Evolutionary conservation across 129 eudicot genomes (phyloP).

Genomic region (Flaveria robusta): DNA sequence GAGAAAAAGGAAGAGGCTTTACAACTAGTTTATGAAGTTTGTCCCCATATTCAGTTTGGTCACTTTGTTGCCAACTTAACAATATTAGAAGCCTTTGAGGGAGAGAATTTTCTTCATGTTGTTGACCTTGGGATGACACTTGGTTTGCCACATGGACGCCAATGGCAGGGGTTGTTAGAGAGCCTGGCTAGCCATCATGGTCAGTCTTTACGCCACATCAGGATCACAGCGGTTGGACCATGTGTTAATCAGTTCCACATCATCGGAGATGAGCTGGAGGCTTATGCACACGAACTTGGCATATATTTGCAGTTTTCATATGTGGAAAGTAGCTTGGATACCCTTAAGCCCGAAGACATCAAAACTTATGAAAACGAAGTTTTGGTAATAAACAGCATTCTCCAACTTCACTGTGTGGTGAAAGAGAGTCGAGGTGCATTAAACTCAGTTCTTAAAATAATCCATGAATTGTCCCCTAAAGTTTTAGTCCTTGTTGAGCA

Average conservation of each 20-base stretch:
- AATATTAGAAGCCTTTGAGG: constrained; percentile 66
- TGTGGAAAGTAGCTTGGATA: constrained; percentile 46
- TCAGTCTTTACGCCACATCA: constrained; percentile 35
- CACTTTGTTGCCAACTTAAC: constrained; percentile 49
- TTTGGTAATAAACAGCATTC: constrained; percentile 50
- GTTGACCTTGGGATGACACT: constrained; percentile 59
- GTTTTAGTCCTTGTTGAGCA: constrained; percentile 50
- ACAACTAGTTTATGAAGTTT: constrained; percentile 42
- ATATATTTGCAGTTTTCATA: constrained; percentile 41
- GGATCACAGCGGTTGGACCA: constrained; percentile 45
- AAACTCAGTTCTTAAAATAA: constrained; percentile 47
- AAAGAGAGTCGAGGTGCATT: constrained; percentile 60
- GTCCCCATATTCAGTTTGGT: constrained; percentile 53
- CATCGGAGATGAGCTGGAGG: constrained; percentile 48
- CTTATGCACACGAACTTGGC: constrained; percentile 37
- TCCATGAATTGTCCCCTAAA: constrained; percentile 48
- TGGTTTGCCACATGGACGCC: constrained; percentile 52
- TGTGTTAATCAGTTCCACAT: constrained; percentile 29
- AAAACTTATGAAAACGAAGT: constrained; percentile 38
- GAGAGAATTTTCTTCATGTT: constrained; percentile 59
- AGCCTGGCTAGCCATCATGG: constrained; percentile 42
- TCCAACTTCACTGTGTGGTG: constrained; percentile 52
- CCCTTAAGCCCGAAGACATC: constrained; percentile 41
- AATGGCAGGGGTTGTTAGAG: constrained; percentile 48
- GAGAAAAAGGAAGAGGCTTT: constrained; percentile 48